Conservation (phyloP, 2,329 filamentous ascomycete genomes). For the Davidsoniella eucalypti region DNA sequence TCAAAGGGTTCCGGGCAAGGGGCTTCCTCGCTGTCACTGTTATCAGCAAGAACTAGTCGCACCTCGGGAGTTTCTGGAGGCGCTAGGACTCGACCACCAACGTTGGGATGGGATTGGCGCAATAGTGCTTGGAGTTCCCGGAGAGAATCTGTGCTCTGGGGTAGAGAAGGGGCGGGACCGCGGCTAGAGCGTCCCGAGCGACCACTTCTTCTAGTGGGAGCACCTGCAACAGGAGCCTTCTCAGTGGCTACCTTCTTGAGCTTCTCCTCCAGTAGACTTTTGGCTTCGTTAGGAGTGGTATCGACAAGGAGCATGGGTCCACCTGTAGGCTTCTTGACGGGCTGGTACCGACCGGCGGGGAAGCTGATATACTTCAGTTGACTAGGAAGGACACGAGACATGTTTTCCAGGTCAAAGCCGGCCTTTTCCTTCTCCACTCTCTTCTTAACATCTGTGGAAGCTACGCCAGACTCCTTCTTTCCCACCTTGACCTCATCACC, state of each 20-base stretch:
- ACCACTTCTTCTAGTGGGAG: slow-evolving; percentile 18
- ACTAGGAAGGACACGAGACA: slow-evolving; percentile 80
- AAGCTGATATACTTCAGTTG: slow-evolving; percentile 96
- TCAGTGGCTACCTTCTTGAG: slow-evolving; percentile 62
- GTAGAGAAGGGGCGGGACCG: slow-evolving; percentile 20
- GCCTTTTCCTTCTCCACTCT: slow-evolving; percentile 92
- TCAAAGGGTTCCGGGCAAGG: slow-evolving; percentile 56
- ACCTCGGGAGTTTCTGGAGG: neutral
- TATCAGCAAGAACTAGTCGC: slow-evolving; percentile 62
- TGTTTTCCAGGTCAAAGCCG: slow-evolving; percentile 90
- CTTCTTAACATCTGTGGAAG: slow-evolving; percentile 53
- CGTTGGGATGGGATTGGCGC: neutral
- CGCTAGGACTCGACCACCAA: neutral
- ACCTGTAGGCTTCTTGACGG: slow-evolving; percentile 82
- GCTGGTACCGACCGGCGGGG: slow-evolving; percentile 76
- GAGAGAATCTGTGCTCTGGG: slow-evolving; percentile 15
- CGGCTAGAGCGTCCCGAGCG: slow-evolving; percentile 19
- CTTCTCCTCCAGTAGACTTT: slow-evolving; percentile 77
- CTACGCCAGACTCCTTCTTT: slow-evolving; percentile 35
- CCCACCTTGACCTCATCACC: slow-evolving; percentile 48
- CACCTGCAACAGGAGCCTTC: slow-evolving; percentile 39
- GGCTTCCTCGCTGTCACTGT: slow-evolving; percentile 57
- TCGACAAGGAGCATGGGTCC: slow-evolving; percentile 86
- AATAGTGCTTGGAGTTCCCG: slow-evolving; percentile 2
- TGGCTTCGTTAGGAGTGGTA: slow-evolving; percentile 60